Conservation (phyloP, 208 protist species). For the Trypanosoma lewisi region DNA sequence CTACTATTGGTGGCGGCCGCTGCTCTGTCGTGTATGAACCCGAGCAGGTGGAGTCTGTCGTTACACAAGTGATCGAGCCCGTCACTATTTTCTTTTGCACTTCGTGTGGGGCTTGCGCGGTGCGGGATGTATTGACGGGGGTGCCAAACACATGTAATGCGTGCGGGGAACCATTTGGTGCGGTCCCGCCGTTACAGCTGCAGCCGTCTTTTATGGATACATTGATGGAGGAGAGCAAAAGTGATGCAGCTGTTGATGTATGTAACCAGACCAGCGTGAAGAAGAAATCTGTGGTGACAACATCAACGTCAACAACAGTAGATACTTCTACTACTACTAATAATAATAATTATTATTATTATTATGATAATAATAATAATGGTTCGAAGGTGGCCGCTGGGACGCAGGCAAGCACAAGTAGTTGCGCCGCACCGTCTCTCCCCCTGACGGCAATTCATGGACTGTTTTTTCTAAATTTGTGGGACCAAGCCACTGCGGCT, state of each 20-base stretch:
- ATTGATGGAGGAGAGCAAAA: background rate
- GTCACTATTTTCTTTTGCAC: conserved; percentile 21
- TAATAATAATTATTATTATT: no score
- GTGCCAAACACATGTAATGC: conserved; percentile 11
- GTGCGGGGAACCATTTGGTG: conserved; percentile 18
- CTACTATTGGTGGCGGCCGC: background rate
- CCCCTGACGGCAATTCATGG: conserved; percentile 6
- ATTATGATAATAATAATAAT: no score
- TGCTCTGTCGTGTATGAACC: background rate
- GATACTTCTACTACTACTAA: background rate
- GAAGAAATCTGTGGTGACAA: background rate
- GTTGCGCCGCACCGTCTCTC: conserved; percentile 7
- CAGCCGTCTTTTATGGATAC: background rate
- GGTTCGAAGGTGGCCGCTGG: background rate
- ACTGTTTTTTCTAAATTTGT: conserved; percentile 33
- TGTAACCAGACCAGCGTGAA: background rate
- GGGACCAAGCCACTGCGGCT: conserved; percentile 21
- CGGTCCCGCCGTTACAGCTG: background rate
- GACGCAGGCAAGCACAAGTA: conserved; percentile 8
- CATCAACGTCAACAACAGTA: background rate
- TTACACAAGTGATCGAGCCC: conserved; percentile 10
- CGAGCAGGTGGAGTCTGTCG: background rate
- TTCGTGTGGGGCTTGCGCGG: conserved; percentile 13
- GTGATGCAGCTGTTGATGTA: background rate
- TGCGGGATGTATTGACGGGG: conserved; percentile 21